phyloP scores from a whole-genome alignment of 257 asterid genomes.

The Forsythia suspensa region DNA sequence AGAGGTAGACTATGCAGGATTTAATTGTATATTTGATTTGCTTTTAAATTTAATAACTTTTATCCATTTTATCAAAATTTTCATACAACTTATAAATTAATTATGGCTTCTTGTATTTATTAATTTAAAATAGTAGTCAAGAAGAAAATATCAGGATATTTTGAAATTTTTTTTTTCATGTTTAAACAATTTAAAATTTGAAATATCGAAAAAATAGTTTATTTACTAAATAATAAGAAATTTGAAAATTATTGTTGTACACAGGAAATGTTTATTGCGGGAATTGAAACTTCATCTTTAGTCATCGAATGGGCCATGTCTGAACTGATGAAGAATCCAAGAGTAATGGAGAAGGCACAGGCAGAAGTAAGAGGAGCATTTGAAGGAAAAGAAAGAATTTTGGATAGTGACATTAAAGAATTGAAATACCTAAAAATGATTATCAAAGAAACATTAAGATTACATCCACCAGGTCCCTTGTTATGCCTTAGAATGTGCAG shows the following conservation, averaged over 20 bases:
- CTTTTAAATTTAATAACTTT: too few relatives aligned
- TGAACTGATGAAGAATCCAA: not conserved
- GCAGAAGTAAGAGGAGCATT: not conserved
- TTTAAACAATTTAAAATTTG: too few relatives aligned
- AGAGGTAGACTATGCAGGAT: not conserved
- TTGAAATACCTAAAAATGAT: not conserved
- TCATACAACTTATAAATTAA: not conserved
- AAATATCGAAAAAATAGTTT: too few relatives aligned
- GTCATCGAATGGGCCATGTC: conserved; percentile 2
- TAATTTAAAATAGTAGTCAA: too few relatives aligned
- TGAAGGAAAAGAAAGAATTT: not conserved
- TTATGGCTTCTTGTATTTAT: too few relatives aligned
- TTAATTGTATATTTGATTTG: not conserved
- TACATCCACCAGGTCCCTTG: not conserved
- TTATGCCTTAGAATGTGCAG: not conserved
- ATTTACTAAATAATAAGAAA: too few relatives aligned
- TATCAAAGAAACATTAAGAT: not conserved
- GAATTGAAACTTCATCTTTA: not conserved
- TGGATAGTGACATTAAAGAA: not conserved
- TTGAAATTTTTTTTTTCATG: too few relatives aligned
- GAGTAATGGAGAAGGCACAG: not conserved
- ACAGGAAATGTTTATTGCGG: not conserved
- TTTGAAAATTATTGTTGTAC: not conserved
- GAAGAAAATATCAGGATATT: too few relatives aligned
- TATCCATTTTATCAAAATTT: not conserved